phyloP scores from a whole-genome alignment of 768 basidiomycete genomes.

The Grammothele lineata region DNA sequence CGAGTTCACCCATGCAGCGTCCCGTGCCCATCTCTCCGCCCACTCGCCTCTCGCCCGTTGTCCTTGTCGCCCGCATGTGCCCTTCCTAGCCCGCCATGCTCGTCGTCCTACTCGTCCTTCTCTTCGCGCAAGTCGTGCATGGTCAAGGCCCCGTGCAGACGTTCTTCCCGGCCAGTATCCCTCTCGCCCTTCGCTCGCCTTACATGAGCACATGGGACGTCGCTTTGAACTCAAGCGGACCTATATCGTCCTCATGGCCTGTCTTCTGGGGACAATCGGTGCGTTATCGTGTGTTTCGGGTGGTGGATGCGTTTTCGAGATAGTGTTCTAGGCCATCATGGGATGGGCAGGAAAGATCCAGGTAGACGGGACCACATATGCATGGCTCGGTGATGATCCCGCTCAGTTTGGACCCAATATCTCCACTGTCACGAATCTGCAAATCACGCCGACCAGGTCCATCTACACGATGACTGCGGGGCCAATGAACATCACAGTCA shows the following conservation, averaged over 20 bases:
- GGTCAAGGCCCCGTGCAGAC: not conserved
- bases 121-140: not conserved
- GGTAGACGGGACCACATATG: slow-evolving; percentile 7
- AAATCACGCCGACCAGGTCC: slow-evolving; percentile 4
- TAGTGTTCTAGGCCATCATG: not conserved
- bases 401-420: not conserved
- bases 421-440: not conserved
- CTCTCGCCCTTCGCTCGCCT: slow-evolving; percentile 25
- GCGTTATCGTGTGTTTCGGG: not conserved
- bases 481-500: slow-evolving; percentile 31
- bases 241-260: slow-evolving; percentile 16
- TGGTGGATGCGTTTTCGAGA: too few species aligned
- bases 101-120: not conserved
- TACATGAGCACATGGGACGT: slow-evolving; percentile 21
- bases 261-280: slow-evolving; percentile 13
- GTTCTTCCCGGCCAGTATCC: slow-evolving; percentile 20
- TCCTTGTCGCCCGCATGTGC: too few species aligned
- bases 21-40: too few species aligned
- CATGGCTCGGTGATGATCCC: slow-evolving; percentile 8
- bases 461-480: slow-evolving; percentile 31
- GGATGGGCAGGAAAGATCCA: slow-evolving; percentile 10
- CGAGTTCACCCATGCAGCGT: too few species aligned
- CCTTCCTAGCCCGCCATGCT: too few species aligned
- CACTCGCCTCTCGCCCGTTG: too few species aligned
- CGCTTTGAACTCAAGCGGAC: not conserved